Conservation (phyloP, 1,139 yeast genomes). For the Hanseniaspora gamundiae region DNA sequence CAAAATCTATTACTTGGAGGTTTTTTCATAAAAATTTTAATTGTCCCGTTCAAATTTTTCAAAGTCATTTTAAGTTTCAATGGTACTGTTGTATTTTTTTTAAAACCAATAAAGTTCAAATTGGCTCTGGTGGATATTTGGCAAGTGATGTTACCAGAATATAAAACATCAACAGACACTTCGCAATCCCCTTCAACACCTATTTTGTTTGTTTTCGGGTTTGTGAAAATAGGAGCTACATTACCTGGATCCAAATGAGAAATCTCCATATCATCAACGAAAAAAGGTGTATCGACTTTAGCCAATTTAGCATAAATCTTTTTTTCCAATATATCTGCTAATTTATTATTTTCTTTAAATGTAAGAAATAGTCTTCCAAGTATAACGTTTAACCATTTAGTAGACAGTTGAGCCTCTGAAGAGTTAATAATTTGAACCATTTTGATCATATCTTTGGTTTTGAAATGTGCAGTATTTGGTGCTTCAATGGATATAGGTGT, state of each 20-base stretch:
- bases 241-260: slow-evolving; percentile 64
- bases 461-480: slow-evolving; percentile 66
- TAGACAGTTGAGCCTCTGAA: slow-evolving; percentile 69
- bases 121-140: slow-evolving; percentile 72
- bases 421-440: slow-evolving; percentile 69
- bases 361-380: slow-evolving; percentile 72
- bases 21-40: slow-evolving; percentile 60
- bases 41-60: slow-evolving; percentile 59
- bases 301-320: slow-evolving; percentile 61
- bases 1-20: slow-evolving; percentile 87
- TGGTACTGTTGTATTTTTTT: slow-evolving; percentile 32
- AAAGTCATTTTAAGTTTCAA: slow-evolving; percentile 60
- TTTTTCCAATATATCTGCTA: slow-evolving; percentile 44
- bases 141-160: slow-evolving; percentile 61
- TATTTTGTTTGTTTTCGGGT: slow-evolving; percentile 56
- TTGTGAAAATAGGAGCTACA: slow-evolving; percentile 68
- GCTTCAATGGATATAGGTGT: slow-evolving; percentile 18
- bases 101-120: slow-evolving; percentile 65
- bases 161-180: slow-evolving; percentile 48
- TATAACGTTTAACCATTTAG: slow-evolving; percentile 84
- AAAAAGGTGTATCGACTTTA: slow-evolving; percentile 77
- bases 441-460: slow-evolving; percentile 57
- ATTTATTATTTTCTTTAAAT: slow-evolving; percentile 54
- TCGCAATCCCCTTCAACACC: slow-evolving; percentile 75
- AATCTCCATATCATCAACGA: slow-evolving; percentile 70